Conservation (phyloP, 371 early-diverging fungal species). For the Mucor indicus region DNA sequence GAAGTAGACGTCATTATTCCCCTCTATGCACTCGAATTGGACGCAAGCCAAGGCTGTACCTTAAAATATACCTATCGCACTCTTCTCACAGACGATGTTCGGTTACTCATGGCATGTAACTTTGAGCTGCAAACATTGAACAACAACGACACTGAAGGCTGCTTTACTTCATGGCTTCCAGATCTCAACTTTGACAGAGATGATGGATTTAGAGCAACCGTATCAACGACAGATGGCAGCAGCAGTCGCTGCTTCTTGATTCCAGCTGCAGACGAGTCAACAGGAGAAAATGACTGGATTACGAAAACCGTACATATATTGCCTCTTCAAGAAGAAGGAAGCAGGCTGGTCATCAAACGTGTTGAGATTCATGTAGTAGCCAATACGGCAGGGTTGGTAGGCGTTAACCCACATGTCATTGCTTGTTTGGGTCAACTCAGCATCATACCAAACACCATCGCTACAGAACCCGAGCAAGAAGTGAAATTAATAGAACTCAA, state of each 20-base stretch:
- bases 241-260: conserved; percentile 7
- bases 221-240: neutral
- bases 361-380: conserved; percentile 5
- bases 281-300: conserved; percentile 11
- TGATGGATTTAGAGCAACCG: conserved; percentile 4
- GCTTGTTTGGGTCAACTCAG: conserved; percentile 13
- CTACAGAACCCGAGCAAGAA: neutral
- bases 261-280: conserved; percentile 5
- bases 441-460: conserved; percentile 4
- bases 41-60: conserved; percentile 10
- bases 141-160: neutral
- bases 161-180: neutral
- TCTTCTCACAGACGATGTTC: conserved; percentile 1
- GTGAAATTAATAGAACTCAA: neutral
- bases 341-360: neutral
- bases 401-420: conserved; percentile 2
- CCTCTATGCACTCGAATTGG: conserved; percentile 7
- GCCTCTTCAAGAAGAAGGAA: neutral
- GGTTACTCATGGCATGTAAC: conserved; percentile 7
- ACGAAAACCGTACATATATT: conserved; percentile 8
- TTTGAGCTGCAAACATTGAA: conserved; percentile 1
- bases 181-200: neutral
- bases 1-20: conserved; percentile 16
- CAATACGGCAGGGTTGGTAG: conserved; percentile 8
- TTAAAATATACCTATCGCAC: conserved; percentile 7